Evolutionary conservation across 1,284 basidiomycete genomes (phyloP).

Genomic region (Rhodotorula sp.): DNA sequence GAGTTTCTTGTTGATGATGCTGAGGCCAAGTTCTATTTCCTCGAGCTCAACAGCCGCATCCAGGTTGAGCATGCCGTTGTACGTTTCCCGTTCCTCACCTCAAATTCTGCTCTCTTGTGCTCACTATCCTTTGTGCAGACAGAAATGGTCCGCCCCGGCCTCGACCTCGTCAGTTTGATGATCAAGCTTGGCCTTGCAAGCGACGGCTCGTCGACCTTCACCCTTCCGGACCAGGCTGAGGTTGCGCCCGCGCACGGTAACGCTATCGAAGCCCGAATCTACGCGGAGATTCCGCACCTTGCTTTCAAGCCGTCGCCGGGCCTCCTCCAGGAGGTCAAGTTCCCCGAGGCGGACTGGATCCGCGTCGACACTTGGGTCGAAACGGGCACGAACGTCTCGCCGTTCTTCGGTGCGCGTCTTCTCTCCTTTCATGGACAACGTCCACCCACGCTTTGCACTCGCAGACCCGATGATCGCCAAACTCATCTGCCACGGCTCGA

Average conservation of each 20-base stretch:
- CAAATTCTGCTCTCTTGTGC: background rate
- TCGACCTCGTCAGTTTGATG: conserved; percentile 71
- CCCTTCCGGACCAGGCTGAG: conserved; percentile 1
- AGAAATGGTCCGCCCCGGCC: conserved; percentile 60
- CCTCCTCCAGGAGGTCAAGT: conserved; percentile 67
- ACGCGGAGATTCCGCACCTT: conserved; percentile 88
- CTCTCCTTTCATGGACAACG: background rate
- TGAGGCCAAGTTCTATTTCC: conserved; percentile 64
- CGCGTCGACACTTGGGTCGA: conserved; percentile 75
- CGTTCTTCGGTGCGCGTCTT: conserved; percentile 51
- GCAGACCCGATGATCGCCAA: conserved; percentile 96
- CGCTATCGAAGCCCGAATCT: conserved; percentile 70
- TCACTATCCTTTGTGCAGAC: background rate
- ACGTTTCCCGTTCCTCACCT: background rate
- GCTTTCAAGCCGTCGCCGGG: conserved; percentile 91
- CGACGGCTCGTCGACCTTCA: conserved; percentile 3
- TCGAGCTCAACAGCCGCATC: conserved; percentile 73
- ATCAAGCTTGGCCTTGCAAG: conserved; percentile 56
- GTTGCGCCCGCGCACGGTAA: conserved; percentile 39
- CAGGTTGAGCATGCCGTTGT: conserved; percentile 71
- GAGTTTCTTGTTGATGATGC: conserved; percentile 67
- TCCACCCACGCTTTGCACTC: conserved; percentile 51
- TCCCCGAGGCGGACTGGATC: conserved; percentile 53
- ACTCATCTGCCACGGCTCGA: conserved; percentile 82
- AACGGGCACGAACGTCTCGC: conserved; percentile 62